Conservation (phyloP, 345 rosid species). For the Dipteronia dyeriana region DNA sequence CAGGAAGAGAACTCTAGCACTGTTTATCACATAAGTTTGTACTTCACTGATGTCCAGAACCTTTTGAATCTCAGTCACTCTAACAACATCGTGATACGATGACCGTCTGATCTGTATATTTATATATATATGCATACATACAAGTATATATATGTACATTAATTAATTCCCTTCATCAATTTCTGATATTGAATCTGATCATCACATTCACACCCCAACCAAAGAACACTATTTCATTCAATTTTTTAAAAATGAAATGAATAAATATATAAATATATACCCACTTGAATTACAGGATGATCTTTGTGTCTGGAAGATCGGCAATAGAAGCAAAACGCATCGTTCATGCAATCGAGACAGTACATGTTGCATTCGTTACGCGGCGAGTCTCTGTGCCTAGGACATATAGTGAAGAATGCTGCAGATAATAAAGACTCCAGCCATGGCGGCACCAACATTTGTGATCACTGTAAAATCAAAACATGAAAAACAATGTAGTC, state of each 20-base stretch:
- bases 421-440: constrained; percentile 32
- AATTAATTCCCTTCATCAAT: neutral
- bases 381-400: constrained; percentile 25
- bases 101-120: constrained; percentile 45
- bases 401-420: constrained; percentile 35
- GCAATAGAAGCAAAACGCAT: constrained; percentile 42
- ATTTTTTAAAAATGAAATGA: neutral
- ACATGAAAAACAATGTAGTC: neutral
- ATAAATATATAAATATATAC: neutral
- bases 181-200: neutral
- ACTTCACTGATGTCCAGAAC: constrained; percentile 37
- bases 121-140: too few relatives aligned
- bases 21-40: constrained; percentile 45
- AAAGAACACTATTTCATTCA: neutral
- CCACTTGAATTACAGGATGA: constrained; percentile 39
- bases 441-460: constrained; percentile 41
- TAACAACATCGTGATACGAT: constrained; percentile 42
- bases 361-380: constrained; percentile 41
- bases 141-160: too few relatives aligned
- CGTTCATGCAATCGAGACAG: constrained; percentile 36
- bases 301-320: constrained; percentile 39
- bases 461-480: constrained; percentile 3
- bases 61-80: constrained; percentile 38
- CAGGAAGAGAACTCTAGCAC: constrained; percentile 40
- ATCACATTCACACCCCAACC: too few relatives aligned